Evolutionary conservation across 306 rosid species (phyloP).

Genomic region (Vigna unguiculata): DNA sequence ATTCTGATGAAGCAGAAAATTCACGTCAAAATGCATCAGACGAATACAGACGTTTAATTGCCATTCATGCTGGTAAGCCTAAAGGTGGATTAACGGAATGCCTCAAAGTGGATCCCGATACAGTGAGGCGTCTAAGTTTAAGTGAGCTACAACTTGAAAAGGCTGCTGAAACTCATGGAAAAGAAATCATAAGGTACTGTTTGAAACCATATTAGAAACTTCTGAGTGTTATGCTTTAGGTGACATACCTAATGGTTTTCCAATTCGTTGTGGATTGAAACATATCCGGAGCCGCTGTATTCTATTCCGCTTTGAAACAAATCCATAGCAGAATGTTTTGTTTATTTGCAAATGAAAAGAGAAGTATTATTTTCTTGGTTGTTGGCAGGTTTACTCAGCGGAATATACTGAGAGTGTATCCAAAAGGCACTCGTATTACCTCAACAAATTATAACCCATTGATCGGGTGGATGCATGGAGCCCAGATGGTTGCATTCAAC

Average conservation of each 20-base stretch:
- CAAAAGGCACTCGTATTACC: slow-evolving; percentile 89
- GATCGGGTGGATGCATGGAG: slow-evolving; percentile 97
- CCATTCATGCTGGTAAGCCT: slow-evolving; percentile 99
- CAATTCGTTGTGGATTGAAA: neutral
- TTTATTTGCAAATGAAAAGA: slow-evolving; percentile 32
- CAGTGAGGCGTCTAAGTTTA: slow-evolving; percentile 92
- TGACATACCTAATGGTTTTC: slow-evolving; percentile 32
- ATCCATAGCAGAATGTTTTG: slow-evolving; percentile 9
- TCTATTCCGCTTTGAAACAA: slow-evolving; percentile 3
- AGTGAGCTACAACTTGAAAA: slow-evolving; percentile 92
- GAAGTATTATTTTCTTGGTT: slow-evolving; percentile 39
- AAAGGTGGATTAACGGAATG: slow-evolving; percentile 89
- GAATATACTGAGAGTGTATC: slow-evolving; percentile 91
- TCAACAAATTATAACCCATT: slow-evolving; percentile 94
- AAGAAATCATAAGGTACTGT: slow-evolving; percentile 85
- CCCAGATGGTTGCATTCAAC: slow-evolving; percentile 99
- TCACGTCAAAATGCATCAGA: slow-evolving; percentile 55
- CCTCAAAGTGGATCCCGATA: slow-evolving; percentile 85
- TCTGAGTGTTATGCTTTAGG: slow-evolving; percentile 12
- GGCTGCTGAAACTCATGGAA: slow-evolving; percentile 68
- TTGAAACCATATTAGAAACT: slow-evolving; percentile 18
- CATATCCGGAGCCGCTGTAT: slow-evolving; percentile 1
- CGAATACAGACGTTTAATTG: slow-evolving; percentile 79
- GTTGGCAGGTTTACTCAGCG: slow-evolving; percentile 86
- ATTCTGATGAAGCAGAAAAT: slow-evolving; percentile 55